Base-by-base conservation (phyloP, 2,329 filamentous ascomycete genomes). In the Botrytis deweyae region DNA sequence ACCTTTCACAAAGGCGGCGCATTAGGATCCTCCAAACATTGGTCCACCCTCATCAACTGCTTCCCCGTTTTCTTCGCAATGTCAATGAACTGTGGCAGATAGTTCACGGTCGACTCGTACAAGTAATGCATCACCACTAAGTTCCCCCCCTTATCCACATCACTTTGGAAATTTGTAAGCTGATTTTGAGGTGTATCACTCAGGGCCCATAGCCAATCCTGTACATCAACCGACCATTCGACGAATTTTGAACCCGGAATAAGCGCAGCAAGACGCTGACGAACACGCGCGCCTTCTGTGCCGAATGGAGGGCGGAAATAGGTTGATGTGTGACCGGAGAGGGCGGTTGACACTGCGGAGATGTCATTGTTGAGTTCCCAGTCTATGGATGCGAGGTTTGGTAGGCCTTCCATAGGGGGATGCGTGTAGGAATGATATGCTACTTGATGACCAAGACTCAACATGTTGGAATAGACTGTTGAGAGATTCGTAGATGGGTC, bases 271-370 rank as follows among this genome's bases (percentile, higher is more conserved):
- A 92, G 85, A 59, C 89, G 86, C 80, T 91, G 87, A 6, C 91
- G 86, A 83, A 90, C 90, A 64, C 90, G 87, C 1, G 90, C 90
- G 59, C 90, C 91, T 79, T 92, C 88, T 44, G 86, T 91, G 59
- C 91, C 91, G 78, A 90, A 93, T 0, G 91, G 91, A 9, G 91
- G 90, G 9, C 91, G 88, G 86, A 92, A 92, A 82, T 92, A 92
- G 58, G 80, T 82, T 46, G 83, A 84, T 81, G 78, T 76, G 40
- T 82, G 81, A 67, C 82, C 79, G 4, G 40, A 46, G 77, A 84
- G 81, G 3, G 80, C 79, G 46, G 78, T 75, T 66, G 79, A 69
- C 62, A 88, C 85, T 3, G 87, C 85, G 44, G 83, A 82, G 76
- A 89, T 85, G 81, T 89, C 86, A 79, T 89, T 85, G 76, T 83